A percentile compares a stretch with the other conserved stretches of the same genome.
phyloP scores from a whole-genome alignment of 371 early-diverging fungal species.

The Fennellomyces sp. region DNA sequence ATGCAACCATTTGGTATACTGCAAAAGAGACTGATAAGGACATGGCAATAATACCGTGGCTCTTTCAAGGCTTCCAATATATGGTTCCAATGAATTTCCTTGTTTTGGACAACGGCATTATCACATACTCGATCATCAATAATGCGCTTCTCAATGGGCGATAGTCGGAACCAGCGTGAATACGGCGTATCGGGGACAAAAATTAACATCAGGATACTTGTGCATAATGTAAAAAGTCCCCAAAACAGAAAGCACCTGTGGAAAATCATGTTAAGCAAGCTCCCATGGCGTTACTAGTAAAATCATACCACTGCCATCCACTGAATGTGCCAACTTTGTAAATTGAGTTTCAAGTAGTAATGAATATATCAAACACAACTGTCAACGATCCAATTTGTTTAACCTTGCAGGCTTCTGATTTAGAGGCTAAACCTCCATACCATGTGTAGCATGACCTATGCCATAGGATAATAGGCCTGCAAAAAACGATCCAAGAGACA shows the following conservation, averaged over 20 bases:
- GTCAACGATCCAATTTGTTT: too few relatives aligned
- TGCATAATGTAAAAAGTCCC: slow-evolving; percentile 26
- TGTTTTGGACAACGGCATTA: slow-evolving; percentile 30
- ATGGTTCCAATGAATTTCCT: slow-evolving; percentile 27
- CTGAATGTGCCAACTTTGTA: too few relatives aligned
- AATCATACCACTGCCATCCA: too few relatives aligned
- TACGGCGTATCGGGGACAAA: slow-evolving; percentile 40
- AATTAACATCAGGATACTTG: slow-evolving; percentile 33
- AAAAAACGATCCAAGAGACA: slow-evolving; percentile 13
- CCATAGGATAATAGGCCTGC: slow-evolving; percentile 34
- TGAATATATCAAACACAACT: too few relatives aligned
- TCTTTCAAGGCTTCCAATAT: slow-evolving; percentile 40
- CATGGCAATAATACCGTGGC: slow-evolving; percentile 29
- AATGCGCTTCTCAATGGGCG: slow-evolving; percentile 31
- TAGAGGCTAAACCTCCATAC: slow-evolving; percentile 8
- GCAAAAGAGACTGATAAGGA: slow-evolving; percentile 10
- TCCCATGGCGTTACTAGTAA: too few relatives aligned
- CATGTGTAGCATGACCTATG: slow-evolving; percentile 29
- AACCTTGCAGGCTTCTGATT: not conserved
- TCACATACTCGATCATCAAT: slow-evolving; percentile 35
- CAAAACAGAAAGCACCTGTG: slow-evolving; percentile 42
- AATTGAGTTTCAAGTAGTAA: too few relatives aligned
- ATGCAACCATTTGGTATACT: slow-evolving; percentile 36
- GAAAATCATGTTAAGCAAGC: not conserved
- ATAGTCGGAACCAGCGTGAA: slow-evolving; percentile 23